These are phyloP conservation scores for Beauveria asiatica DNA, from an alignment of 2,329 filamentous ascomycete genomes.

Conservation along the genomic window DNA sequence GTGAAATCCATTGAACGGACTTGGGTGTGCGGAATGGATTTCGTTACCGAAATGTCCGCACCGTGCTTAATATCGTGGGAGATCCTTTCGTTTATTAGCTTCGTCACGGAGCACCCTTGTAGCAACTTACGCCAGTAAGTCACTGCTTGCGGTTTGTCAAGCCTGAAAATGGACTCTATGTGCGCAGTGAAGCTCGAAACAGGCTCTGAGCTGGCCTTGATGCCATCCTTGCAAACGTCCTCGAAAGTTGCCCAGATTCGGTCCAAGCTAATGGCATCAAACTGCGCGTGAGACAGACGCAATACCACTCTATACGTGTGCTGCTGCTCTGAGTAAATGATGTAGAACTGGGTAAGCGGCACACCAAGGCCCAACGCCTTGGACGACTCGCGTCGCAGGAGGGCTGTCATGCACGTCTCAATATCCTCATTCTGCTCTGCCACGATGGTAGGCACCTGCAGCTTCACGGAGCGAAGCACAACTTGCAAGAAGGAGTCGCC, in stretches of 20 bases:
- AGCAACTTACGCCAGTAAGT: conserved; percentile 33
- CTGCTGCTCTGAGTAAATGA: neutral
- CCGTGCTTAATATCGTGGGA: neutral
- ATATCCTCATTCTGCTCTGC: neutral
- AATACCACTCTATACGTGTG: neutral
- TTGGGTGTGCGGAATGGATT: neutral
- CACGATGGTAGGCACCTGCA: neutral
- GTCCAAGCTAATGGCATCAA: conserved; percentile 41
- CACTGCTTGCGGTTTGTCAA: conserved; percentile 17
- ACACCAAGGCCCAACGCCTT: neutral
- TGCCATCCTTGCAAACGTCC: conserved; percentile 7
- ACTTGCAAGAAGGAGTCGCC: neutral
- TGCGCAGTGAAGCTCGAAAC: conserved; percentile 27
- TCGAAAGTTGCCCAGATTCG: conserved; percentile 16
- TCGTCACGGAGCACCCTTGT: conserved; percentile 15
- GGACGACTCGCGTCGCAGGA: neutral
- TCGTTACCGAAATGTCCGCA: neutral
- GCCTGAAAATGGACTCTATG: conserved; percentile 31
- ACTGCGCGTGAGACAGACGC: conserved; percentile 30
- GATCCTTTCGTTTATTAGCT: neutral
- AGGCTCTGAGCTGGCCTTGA: conserved; percentile 17
- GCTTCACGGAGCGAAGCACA: neutral
- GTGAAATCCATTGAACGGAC: neutral
- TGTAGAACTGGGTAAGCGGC: neutral
- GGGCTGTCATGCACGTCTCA: neutral